Percentiles rank a stretch among this genome's conserved stretches.
These are phyloP conservation scores for Ophiostoma pallidulum DNA, from an alignment of 2,329 filamentous ascomycete genomes.

Conservation along the genomic window DNA sequence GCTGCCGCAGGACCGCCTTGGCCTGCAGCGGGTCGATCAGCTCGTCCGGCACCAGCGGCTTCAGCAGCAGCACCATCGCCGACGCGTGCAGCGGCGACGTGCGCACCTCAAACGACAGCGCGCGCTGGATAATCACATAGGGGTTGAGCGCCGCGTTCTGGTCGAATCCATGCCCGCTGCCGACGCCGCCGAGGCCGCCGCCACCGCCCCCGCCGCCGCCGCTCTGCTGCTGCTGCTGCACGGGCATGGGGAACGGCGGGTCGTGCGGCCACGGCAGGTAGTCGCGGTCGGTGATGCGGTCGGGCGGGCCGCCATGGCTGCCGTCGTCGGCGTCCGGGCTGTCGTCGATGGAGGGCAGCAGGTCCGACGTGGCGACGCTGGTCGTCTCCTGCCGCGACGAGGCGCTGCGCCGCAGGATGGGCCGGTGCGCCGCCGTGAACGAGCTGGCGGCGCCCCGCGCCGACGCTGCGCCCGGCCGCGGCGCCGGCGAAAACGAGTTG, in stretches of 20 bases:
- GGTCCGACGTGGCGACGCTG: conserved; percentile 3
- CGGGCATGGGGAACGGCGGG: conserved; percentile 43
- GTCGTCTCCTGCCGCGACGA: conserved; percentile 5
- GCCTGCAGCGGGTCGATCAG: conserved; percentile 49
- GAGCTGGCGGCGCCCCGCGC: background rate
- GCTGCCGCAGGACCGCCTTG: conserved; percentile 46
- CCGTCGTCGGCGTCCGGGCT: conserved; percentile 8
- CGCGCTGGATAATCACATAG: conserved; percentile 42
- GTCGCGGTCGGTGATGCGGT: conserved; percentile 44
- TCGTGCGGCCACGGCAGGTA: conserved; percentile 51
- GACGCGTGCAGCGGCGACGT: conserved; percentile 50
- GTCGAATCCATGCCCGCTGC: too few species aligned
- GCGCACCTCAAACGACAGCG: conserved; percentile 46
- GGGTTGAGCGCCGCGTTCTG: conserved; percentile 40
- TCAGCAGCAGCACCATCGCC: conserved; percentile 50
- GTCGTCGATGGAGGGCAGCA: conserved; percentile 9
- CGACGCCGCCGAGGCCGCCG: too few species aligned
- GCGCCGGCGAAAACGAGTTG: background rate
- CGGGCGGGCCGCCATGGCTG: conserved; percentile 18
- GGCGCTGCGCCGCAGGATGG: conserved; percentile 1
- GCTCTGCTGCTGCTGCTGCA: conserved; percentile 6
- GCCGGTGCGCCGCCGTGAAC: background rate
- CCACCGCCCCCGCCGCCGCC: too few species aligned
- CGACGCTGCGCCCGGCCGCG: background rate
- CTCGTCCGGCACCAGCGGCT: conserved; percentile 44